A percentile compares a stretch with the other conserved stretches of the same genome.
phyloP scores from a whole-genome alignment of 352 stramenopile species.

The Globisporangium canariense region DNA sequence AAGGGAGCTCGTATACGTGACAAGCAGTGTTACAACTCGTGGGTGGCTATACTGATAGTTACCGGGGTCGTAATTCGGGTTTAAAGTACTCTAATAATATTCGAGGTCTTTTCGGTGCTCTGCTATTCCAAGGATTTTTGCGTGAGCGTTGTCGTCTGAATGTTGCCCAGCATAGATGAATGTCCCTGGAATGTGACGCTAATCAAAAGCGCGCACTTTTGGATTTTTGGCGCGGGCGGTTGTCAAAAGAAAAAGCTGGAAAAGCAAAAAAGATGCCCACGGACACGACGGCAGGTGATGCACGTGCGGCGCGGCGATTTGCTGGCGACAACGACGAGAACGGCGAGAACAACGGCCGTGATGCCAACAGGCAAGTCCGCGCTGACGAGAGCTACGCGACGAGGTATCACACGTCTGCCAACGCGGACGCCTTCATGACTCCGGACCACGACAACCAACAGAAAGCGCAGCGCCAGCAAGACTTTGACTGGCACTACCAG shows the following conservation, averaged over 20 bases:
- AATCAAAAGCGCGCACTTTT: conserved; percentile 4
- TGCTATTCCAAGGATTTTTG: too few relatives aligned
- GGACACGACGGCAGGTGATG: not conserved
- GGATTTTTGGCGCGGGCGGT: not conserved
- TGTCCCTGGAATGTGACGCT: not conserved
- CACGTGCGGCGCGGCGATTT: not conserved
- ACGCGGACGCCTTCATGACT: conserved; percentile 7
- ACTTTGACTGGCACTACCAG: conserved; percentile 18
- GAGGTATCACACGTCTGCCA: not conserved
- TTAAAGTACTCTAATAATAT: too few relatives aligned
- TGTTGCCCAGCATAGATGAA: too few relatives aligned
- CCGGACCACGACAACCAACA: conserved; percentile 7
- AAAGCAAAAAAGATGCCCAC: not conserved
- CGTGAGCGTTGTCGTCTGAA: too few relatives aligned
- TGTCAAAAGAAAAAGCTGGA: not conserved
- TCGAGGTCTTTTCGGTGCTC: too few relatives aligned
- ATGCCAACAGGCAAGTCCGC: not conserved
- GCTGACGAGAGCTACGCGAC: not conserved
- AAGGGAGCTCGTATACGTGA: too few relatives aligned
- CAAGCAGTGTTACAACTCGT: too few relatives aligned
- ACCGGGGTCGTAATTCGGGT: too few relatives aligned
- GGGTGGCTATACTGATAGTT: too few relatives aligned
- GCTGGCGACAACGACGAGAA: conserved; percentile 4
- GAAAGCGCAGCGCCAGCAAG: not conserved
- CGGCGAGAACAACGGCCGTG: conserved; percentile 5